Base-by-base conservation (phyloP, 306 rosid genomes). In the Fagus crenata region DNA sequence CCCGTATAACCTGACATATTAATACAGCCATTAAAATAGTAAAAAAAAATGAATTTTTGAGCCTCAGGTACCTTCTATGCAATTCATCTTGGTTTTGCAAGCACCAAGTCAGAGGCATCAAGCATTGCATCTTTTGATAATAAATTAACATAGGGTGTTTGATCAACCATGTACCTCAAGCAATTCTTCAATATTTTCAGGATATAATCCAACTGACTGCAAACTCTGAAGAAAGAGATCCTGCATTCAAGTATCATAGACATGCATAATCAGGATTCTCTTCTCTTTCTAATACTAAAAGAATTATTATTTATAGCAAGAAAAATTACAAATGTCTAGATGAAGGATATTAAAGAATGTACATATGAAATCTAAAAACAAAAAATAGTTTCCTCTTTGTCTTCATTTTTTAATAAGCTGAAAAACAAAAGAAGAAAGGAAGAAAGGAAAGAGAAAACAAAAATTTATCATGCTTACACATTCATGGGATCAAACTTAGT, bases 191-290 rank as follows among this genome's bases (percentile, higher is more conserved):
- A 83, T 42, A 81, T 78, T 90, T 75, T 83, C 87, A 53, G 93
- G 53, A 77, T 71, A 80, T 81, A 95, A 83, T 75, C 97, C 96
- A 83, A 85, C 85, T 0, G 92, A 89, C 84, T 86, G 97, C 92
- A 95, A 78, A 86, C 87, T 87, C 79, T 84, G 96, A 75, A 92
- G 71, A 82, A 95, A 95, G 71, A 89, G 63, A 78, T 95, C 98
- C 98, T 95, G 93, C 90, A 87, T 53, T 65, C 53, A 84, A 54
- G 75, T 51, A 76, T 37, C 74, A 83, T 72, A 82, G 46, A 55
- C 61, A 81, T 69, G 70, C 74, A 77, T 22, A 58, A 67, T 86
- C 63, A 84, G 79, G 46, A 53, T 43, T 75, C 31, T 55, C 60
- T 53, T 32, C 7, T 53, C 77, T 39, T 65, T 63, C 9, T 35